Conservation (phyloP, 495 filamentous ascomycete genomes). For the Zalerion maritima region DNA sequence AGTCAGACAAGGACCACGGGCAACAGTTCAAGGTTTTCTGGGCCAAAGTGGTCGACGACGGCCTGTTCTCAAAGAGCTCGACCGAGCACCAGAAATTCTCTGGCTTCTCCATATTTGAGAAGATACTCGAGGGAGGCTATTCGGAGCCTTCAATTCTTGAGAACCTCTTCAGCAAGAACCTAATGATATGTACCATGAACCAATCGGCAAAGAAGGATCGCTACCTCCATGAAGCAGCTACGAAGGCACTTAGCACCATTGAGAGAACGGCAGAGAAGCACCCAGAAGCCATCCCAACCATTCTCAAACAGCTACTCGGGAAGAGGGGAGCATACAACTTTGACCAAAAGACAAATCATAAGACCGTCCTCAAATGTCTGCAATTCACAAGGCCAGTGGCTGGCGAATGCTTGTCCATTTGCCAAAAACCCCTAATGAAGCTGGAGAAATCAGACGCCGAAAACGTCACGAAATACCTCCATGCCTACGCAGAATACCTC, state of each 20-base stretch:
- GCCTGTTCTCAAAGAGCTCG: conserved; percentile 62
- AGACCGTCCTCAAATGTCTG: conserved; percentile 68
- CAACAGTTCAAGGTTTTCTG: conserved; percentile 63
- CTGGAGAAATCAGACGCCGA: conserved; percentile 18
- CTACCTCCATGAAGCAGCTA: conserved; percentile 68
- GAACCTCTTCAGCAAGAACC: conserved; percentile 61
- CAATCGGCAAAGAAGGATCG: conserved; percentile 72
- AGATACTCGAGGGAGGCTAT: conserved; percentile 41
- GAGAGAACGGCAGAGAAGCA: conserved; percentile 49
- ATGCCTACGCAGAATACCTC: conserved; percentile 40
- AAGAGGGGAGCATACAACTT: conserved; percentile 62
- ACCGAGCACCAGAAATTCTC: conserved; percentile 81
- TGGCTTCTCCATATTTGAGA: conserved; percentile 75
- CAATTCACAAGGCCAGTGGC: conserved; percentile 40
- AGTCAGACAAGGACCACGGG: conserved; percentile 20
- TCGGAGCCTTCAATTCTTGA: conserved; percentile 17
- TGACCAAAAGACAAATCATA: conserved; percentile 75
- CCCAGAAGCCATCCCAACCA: conserved; percentile 40
- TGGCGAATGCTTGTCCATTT: conserved; percentile 31
- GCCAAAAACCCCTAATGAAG: conserved; percentile 18
- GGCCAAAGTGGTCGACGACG: conserved; percentile 76
- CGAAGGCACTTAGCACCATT: conserved; percentile 54
- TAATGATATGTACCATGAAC: conserved; percentile 73
- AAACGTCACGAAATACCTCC: conserved; percentile 30
- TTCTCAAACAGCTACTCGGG: conserved; percentile 51